A percentile compares a stretch with the other conserved stretches of the same genome.
These are phyloP conservation scores for Dionaea muscipula DNA, from an alignment of 179 eudicot species.

Conservation along the genomic window DNA sequence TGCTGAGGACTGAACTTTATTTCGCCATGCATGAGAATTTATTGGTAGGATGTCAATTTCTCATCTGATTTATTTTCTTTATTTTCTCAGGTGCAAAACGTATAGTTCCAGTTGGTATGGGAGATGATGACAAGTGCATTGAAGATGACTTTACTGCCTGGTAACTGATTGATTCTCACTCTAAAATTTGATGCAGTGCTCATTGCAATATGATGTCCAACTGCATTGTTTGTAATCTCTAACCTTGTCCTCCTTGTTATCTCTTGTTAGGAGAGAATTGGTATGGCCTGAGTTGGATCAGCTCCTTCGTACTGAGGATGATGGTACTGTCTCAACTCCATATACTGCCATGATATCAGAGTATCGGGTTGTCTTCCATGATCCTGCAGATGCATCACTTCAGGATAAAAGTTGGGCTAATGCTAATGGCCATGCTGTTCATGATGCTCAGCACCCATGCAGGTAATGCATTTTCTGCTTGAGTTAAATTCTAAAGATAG, in stretches of 20 bases:
- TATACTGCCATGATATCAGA: constrained; percentile 84
- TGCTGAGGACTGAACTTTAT: no score
- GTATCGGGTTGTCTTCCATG: constrained; percentile 59
- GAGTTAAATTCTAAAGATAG: neutral
- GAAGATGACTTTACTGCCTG: constrained; percentile 96
- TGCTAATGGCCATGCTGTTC: constrained; percentile 72
- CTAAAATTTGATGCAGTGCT: neutral
- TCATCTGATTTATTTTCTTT: neutral
- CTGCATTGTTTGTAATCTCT: neutral
- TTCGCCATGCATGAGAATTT: neutral
- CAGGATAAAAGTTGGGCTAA: constrained; percentile 36
- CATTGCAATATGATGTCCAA: neutral
- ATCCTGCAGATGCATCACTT: constrained; percentile 21
- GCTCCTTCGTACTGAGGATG: constrained; percentile 59
- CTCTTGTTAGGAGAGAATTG: constrained; percentile 51
- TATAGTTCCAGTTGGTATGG: constrained; percentile 67
- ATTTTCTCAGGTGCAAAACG: constrained; percentile 66
- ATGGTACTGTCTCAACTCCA: constrained; percentile 61
- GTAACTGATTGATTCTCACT: constrained; percentile 23
- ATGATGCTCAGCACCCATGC: constrained; percentile 93
- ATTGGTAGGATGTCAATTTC: neutral
- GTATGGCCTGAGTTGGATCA: constrained; percentile 94
- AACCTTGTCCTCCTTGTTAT: neutral
- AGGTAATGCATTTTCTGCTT: constrained; percentile 28
- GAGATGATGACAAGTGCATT: constrained; percentile 96